Evolutionary conservation across 2,329 filamentous ascomycete genomes (phyloP).

Genomic region (Trichoderma atroviride): DNA sequence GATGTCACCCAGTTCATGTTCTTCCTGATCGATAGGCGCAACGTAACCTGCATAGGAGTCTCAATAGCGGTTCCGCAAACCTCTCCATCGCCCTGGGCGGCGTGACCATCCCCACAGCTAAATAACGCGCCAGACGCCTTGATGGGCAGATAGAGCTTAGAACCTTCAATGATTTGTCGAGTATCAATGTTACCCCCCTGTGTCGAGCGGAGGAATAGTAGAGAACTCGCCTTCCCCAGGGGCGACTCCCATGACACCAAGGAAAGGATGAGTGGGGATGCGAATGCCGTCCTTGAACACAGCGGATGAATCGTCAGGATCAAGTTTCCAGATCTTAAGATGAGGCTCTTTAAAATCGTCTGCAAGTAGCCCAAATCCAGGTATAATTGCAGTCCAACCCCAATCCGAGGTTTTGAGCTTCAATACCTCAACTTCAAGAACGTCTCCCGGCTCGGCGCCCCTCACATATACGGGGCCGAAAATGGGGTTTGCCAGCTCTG

Average conservation of each 20-base stretch:
- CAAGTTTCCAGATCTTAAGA: slow-evolving; percentile 3
- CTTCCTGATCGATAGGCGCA: neutral
- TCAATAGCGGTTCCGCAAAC: slow-evolving; percentile 18
- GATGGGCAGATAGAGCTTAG: neutral
- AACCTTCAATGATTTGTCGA: slow-evolving; percentile 2
- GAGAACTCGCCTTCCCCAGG: slow-evolving; percentile 6
- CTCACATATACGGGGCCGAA: slow-evolving; percentile 10
- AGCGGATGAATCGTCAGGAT: neutral
- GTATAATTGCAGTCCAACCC: slow-evolving; percentile 17
- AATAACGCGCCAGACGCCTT: slow-evolving; percentile 2
- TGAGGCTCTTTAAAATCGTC: neutral
- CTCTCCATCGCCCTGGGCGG: slow-evolving; percentile 16
- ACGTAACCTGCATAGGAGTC: slow-evolving; percentile 15
- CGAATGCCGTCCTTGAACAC: slow-evolving; percentile 13
- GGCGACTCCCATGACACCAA: slow-evolving; percentile 17
- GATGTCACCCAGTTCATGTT: slow-evolving; percentile 12
- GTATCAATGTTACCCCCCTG: slow-evolving; percentile 16
- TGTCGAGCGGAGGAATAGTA: slow-evolving; percentile 14
- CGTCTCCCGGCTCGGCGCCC: slow-evolving; percentile 6
- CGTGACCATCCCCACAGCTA: slow-evolving; percentile 13
- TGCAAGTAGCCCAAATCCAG: slow-evolving; percentile 4
- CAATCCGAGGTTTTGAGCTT: neutral
- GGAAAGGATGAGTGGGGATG: slow-evolving; percentile 13
- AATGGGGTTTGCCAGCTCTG: slow-evolving; percentile 5
- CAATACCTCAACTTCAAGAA: slow-evolving; percentile 14